Conservation (phyloP, 306 rosid genomes). For the Lathyrus sativus region DNA sequence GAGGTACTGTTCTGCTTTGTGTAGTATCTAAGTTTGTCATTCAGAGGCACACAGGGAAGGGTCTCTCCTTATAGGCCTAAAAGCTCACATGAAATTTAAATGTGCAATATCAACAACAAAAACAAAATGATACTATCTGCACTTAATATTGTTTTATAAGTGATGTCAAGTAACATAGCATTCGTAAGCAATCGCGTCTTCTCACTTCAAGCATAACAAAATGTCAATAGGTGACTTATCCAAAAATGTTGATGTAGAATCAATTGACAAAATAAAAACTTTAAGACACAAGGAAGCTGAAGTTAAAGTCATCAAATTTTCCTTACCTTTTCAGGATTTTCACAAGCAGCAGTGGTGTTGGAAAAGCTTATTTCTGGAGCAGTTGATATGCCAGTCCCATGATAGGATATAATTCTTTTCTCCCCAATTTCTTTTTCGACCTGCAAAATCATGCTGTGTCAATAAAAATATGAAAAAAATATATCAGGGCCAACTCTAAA, state of each 20-base stretch:
- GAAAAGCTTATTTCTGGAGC: conserved; percentile 72
- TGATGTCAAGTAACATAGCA: conserved; percentile 17
- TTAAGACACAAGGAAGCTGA: conserved; percentile 19
- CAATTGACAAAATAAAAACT: conserved; percentile 18
- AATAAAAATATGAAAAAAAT: conserved; percentile 29
- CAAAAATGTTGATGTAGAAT: background rate
- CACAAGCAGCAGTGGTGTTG: conserved; percentile 45
- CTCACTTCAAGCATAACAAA: conserved; percentile 24
- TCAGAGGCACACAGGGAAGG: conserved; percentile 12
- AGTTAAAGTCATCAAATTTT: conserved; percentile 37
- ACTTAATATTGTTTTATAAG: conserved; percentile 3
- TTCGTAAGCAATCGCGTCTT: conserved; percentile 23
- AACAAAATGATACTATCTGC: conserved; percentile 19
- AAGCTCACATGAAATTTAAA: background rate
- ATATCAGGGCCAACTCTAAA: conserved; percentile 36
- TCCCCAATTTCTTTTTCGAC: conserved; percentile 93
- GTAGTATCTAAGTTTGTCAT: conserved; percentile 19
- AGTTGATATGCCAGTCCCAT: conserved; percentile 78
- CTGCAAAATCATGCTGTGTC: conserved; percentile 49
- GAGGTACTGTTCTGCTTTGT: conserved; percentile 10
- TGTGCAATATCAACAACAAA: conserved; percentile 16
- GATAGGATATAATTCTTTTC: conserved; percentile 77
- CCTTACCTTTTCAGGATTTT: conserved; percentile 71
- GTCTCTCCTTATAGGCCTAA: conserved; percentile 10
- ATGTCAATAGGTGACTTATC: conserved; percentile 15